phyloP scores from a whole-genome alignment of 208 protist species.

The Trypanosoma avium region DNA sequence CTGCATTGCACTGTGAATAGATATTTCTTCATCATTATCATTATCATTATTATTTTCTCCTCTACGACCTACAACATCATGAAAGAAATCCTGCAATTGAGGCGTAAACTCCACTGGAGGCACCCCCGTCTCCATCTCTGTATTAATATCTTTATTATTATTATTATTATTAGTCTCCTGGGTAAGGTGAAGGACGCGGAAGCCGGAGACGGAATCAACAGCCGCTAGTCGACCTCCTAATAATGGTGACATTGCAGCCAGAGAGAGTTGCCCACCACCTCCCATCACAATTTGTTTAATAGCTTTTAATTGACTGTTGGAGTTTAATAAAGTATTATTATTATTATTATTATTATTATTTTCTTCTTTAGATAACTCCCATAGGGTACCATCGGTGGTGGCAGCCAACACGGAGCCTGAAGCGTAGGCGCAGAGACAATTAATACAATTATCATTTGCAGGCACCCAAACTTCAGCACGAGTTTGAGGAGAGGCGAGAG shows the following conservation, averaged over 20 bases:
- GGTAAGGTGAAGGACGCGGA: conserved; percentile 52
- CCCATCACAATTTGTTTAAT: no score
- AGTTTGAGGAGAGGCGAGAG: conserved; percentile 29
- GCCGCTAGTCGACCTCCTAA: conserved; percentile 48
- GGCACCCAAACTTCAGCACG: conserved; percentile 11
- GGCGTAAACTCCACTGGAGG: no score
- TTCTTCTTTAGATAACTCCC: conserved; percentile 54
- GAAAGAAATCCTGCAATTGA: conserved; percentile 45
- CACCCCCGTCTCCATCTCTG: no score
- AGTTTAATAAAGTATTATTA: no score
- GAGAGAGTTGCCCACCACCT: no score
- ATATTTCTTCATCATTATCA: conserved; percentile 6
- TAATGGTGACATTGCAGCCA: no score
- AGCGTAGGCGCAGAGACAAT: conserved; percentile 53
- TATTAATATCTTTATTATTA: background rate
- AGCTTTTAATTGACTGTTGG: no score
- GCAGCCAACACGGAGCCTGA: conserved; percentile 52
- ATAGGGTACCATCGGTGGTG: conserved; percentile 32
- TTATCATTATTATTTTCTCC: conserved; percentile 8
- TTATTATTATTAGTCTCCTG: background rate
- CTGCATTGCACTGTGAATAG: conserved; percentile 12
- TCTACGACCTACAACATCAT: conserved; percentile 36
- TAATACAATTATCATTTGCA: conserved; percentile 25
- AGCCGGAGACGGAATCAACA: conserved; percentile 57
- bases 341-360: no score